Evolutionary conservation across 805 yeast genomes (phyloP).

Genomic region (Pichia deserticola): DNA sequence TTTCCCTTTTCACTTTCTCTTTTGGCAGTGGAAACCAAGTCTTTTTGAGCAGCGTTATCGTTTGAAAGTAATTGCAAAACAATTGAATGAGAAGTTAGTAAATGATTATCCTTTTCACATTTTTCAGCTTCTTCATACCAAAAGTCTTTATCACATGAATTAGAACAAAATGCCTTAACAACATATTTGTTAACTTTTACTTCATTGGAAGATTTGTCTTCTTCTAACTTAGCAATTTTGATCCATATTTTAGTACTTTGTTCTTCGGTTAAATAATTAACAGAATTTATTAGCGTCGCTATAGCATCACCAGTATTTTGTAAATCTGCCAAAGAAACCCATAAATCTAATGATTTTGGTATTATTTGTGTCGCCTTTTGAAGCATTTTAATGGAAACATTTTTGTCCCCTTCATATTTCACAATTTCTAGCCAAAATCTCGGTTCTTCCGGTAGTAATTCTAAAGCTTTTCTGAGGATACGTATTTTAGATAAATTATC

Average conservation of each 20-base stretch:
- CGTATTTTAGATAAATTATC: slow-evolving; percentile 46
- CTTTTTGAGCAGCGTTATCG: neutral
- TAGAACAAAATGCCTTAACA: slow-evolving; percentile 34
- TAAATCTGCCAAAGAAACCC: slow-evolving; percentile 53
- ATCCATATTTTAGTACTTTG: slow-evolving; percentile 55
- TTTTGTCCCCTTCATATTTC: slow-evolving; percentile 46
- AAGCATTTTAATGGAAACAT: slow-evolving; percentile 46
- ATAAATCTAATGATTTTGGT: slow-evolving; percentile 56
- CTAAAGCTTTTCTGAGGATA: slow-evolving; percentile 66
- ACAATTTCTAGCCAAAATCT: slow-evolving; percentile 65
- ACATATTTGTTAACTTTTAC: slow-evolving; percentile 42
- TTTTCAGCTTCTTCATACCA: slow-evolving; percentile 54
- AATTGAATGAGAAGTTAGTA: slow-evolving; percentile 46
- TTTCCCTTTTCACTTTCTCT: slow-evolving; percentile 17
- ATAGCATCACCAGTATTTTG: slow-evolving; percentile 41
- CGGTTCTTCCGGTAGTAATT: slow-evolving; percentile 47
- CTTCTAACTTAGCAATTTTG: slow-evolving; percentile 63
- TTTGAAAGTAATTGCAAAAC: slow-evolving; percentile 27
- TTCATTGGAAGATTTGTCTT: slow-evolving; percentile 35
- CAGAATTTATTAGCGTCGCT: slow-evolving; percentile 48
- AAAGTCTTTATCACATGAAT: slow-evolving; percentile 25
- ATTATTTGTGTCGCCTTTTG: slow-evolving; percentile 61
- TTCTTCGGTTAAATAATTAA: slow-evolving; percentile 38
- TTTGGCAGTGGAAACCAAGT: slow-evolving; percentile 26
- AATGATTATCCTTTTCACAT: slow-evolving; percentile 42